Conservation (phyloP, 768 basidiomycete genomes). For the Strobilomyces dryophilus region DNA sequence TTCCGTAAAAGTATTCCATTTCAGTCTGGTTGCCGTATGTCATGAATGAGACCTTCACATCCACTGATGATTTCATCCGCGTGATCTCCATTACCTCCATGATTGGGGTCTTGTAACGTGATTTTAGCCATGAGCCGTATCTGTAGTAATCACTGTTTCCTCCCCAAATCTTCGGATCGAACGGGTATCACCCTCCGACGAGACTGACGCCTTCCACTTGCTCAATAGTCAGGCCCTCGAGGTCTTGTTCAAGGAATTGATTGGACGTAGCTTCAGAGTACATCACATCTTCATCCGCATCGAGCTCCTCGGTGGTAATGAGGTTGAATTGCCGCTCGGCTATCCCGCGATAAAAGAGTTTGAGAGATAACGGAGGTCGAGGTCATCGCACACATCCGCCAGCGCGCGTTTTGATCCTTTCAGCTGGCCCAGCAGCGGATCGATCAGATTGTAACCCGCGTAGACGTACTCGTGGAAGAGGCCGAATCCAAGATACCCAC, state of each 20-base stretch:
- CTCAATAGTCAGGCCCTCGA: not conserved
- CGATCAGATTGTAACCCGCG: not conserved
- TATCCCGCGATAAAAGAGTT: not conserved
- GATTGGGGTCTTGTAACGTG: constrained; percentile 1
- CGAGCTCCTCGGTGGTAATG: not conserved
- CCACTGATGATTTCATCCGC: constrained; percentile 7
- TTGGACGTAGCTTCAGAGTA: fast-evolving
- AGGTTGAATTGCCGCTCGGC: not conserved
- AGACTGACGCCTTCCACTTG: constrained; percentile 3
- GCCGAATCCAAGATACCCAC: constrained; percentile 14
- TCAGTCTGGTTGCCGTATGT: constrained; percentile 3
- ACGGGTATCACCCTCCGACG: not conserved
- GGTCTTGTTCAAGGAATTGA: not conserved
- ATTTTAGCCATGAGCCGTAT: not conserved
- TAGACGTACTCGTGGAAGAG: constrained; percentile 14
- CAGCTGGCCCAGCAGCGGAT: constrained; percentile 1
- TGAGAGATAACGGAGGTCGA: constrained; percentile 4
- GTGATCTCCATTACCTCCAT: constrained; percentile 11
- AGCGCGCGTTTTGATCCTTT: constrained; percentile 11
- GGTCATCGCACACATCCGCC: constrained; percentile 4
- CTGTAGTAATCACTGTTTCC: not conserved
- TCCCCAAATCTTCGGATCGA: not conserved
- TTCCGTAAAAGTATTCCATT: constrained; percentile 9
- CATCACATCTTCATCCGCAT: not conserved
- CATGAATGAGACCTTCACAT: not conserved